Conservation (phyloP, 2,329 filamentous ascomycete genomes). For the Xylaria sp. region DNA sequence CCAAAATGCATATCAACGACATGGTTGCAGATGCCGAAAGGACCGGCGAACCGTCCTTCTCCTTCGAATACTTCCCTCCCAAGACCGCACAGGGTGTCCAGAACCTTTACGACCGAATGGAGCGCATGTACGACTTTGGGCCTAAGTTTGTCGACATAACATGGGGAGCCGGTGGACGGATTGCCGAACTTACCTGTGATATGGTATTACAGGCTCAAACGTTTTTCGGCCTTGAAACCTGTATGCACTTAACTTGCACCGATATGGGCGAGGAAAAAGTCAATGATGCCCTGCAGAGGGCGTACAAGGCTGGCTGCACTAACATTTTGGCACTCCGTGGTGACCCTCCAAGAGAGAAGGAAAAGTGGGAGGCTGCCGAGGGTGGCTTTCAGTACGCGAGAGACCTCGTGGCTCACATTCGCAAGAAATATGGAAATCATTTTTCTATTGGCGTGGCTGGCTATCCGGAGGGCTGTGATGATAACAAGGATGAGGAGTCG, state of each 20-base stretch:
- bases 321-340: slow-evolving; percentile 95
- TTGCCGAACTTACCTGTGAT: slow-evolving; percentile 92
- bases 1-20: slow-evolving; percentile 92
- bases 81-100: slow-evolving; percentile 98
- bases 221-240: slow-evolving; percentile 95
- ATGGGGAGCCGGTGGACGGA: slow-evolving; percentile 93
- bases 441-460: slow-evolving; percentile 98
- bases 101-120: slow-evolving; percentile 99
- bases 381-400: slow-evolving; percentile 91
- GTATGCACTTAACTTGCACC: slow-evolving; percentile 98
- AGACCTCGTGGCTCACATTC: slow-evolving; percentile 83
- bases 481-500: slow-evolving; percentile 85
- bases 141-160: slow-evolving; percentile 98
- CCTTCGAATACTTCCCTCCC: slow-evolving; percentile 98
- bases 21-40: slow-evolving; percentile 86
- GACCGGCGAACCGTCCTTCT: slow-evolving; percentile 87
- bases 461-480: slow-evolving; percentile 95
- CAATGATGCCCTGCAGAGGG: slow-evolving; percentile 85
- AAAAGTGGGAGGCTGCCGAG: slow-evolving; percentile 90
- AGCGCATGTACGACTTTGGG: slow-evolving; percentile 95
- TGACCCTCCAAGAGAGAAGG: slow-evolving; percentile 91
- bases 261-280: slow-evolving; percentile 96
- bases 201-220: slow-evolving; percentile 97
- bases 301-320: slow-evolving; percentile 94
- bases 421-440: slow-evolving; percentile 81